Evolutionary conservation across 257 asterid species (phyloP), one percentile per base, ranked within the genome.

Genomic region (Penstemon barbatus): DNA sequence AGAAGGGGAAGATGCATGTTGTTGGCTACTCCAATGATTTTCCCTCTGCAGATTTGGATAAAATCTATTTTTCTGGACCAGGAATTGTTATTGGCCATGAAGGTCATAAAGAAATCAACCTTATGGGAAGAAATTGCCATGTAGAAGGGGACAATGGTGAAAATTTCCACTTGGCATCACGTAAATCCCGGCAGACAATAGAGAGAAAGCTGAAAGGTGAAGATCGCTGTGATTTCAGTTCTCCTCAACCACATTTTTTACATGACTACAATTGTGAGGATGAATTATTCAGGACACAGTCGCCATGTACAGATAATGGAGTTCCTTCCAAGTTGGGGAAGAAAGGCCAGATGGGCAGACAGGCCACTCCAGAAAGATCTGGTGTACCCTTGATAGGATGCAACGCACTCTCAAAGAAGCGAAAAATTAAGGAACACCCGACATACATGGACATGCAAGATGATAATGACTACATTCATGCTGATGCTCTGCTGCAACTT

Each of bases 1-100:
- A 74, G 63, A 88, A 80, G 83, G 95, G 95, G 71, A 86, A 83
- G 86, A 75, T 84, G 89, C 89, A 75, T 73, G 96, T 86, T 76
- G 78, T 68, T 78, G 83, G 87, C 75, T 80, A 77, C 74, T 54
- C 76, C 50, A 83, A 78, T 86, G 70, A 71, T 60, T 70, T 80
- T 48, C 73, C 86, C 59, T 33, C 81, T 69, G 72, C 81, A 75
- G 81, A 72, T 71, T 76, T 83, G 68, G 77, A 68, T 48, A 81
- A 52, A 55, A 75, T 63, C 68, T 76, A 79, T 80, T 85, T 75
- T 76, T 81, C 81, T 57, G 89, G 89, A 58, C 52, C 82, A 66
- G 83, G 74, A 12, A 70, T 73, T 50, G 69, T 73, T 38, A 65
- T 66, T 66, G 83, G 83, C 68, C 75, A 74, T 54, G 80, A 73